These are phyloP conservation scores for Neoascochyta sp. DNA, from an alignment of 2,329 filamentous ascomycete genomes.

Conservation along the genomic window DNA sequence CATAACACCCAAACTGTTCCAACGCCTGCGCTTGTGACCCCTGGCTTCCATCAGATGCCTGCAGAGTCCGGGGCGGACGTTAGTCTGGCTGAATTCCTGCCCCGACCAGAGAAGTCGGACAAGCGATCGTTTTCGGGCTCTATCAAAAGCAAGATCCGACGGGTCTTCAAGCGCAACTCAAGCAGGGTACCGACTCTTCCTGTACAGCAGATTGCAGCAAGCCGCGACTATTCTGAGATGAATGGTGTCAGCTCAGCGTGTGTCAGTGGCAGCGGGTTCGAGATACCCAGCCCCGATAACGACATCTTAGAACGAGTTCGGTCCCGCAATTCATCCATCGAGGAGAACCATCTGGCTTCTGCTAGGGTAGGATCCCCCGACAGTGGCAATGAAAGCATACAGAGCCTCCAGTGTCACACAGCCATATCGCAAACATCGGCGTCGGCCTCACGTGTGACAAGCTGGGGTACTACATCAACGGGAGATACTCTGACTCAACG, in stretches of 20 bases:
- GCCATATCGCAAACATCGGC: conserved; percentile 54
- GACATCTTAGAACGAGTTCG: conserved; percentile 44
- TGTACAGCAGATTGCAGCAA: conserved; percentile 53
- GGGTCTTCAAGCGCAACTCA: conserved; percentile 49
- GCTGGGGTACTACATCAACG: conserved; percentile 64
- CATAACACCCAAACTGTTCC: conserved; percentile 15
- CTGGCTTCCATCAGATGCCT: conserved; percentile 12
- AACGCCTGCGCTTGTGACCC: neutral
- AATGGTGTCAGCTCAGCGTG: conserved; percentile 1
- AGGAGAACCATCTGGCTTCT: conserved; percentile 9
- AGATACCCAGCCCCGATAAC: conserved; percentile 40
- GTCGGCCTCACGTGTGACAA: conserved; percentile 56
- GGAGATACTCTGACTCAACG: conserved; percentile 52
- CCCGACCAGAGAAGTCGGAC: conserved; percentile 47
- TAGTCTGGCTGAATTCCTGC: conserved; percentile 19
- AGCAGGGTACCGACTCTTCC: conserved; percentile 39
- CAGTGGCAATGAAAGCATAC: conserved; percentile 22
- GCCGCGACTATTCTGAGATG: conserved; percentile 37
- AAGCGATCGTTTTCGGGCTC: conserved; percentile 61
- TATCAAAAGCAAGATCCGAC: conserved; percentile 60
- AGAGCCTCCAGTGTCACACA: conserved; percentile 30
- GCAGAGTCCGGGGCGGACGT: conserved; percentile 10
- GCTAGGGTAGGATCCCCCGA: conserved; percentile 18
- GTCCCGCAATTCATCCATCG: conserved; percentile 24
- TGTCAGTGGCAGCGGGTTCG: no score